Evolutionary conservation across 192 early-diverging fungal genomes (phyloP).

Genomic region (Dissophora globulifera): DNA sequence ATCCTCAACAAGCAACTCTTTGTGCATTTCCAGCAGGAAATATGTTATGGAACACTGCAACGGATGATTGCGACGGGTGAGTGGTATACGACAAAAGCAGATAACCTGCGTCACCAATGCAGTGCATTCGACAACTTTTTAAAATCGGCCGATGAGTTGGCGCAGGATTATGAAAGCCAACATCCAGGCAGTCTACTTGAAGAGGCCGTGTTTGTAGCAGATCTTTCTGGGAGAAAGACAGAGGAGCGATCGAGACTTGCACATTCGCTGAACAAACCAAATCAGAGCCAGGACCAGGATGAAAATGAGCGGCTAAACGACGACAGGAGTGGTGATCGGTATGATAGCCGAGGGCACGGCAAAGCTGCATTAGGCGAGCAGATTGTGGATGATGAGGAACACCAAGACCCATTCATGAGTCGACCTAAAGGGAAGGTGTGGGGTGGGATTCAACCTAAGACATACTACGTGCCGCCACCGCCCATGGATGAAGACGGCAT

Average conservation of each 20-base stretch:
- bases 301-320: background rate
- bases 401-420: slow-evolving; percentile 21
- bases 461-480: slow-evolving; percentile 24
- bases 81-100: slow-evolving; percentile 59
- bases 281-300: no score
- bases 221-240: background rate
- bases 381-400: slow-evolving; percentile 20
- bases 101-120: slow-evolving; percentile 61
- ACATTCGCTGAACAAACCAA: no score
- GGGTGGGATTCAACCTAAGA: slow-evolving; percentile 30
- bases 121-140: slow-evolving; percentile 29
- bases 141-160: slow-evolving; percentile 36
- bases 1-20: slow-evolving; percentile 69
- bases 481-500: slow-evolving; percentile 1
- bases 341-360: background rate
- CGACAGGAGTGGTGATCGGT: background rate
- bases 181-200: slow-evolving; percentile 29
- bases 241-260: background rate
- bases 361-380: slow-evolving; percentile 2
- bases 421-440: slow-evolving; percentile 27
- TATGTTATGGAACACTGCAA: slow-evolving; percentile 56
- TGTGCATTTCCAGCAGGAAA: slow-evolving; percentile 63
- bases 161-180: slow-evolving; percentile 29
- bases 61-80: slow-evolving; percentile 60
- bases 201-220: slow-evolving; percentile 31